Percentiles rank a stretch among this genome's conserved stretches.
Evolutionary conservation across 495 filamentous ascomycete genomes (phyloP).

Genomic region (Collariella sp.): DNA sequence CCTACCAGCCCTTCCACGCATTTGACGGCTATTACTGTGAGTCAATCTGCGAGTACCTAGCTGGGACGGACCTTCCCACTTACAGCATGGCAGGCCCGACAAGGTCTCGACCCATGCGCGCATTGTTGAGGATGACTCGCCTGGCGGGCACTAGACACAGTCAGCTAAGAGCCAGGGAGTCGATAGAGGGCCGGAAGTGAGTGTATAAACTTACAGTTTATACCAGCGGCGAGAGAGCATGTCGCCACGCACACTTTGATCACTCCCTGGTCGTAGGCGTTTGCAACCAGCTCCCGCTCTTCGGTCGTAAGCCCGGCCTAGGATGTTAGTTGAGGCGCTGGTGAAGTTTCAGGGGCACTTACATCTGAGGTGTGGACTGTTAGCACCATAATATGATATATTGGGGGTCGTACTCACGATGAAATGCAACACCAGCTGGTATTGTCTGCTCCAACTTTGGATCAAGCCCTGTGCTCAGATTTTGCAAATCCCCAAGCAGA

Average conservation of each 20-base stretch:
- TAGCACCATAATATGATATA: neutral
- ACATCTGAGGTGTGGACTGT: conserved; percentile 9
- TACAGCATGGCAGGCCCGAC: conserved; percentile 70
- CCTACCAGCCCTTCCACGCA: conserved; percentile 74
- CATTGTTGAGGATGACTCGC: conserved; percentile 70
- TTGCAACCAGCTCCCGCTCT: conserved; percentile 66
- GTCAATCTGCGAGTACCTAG: conserved; percentile 4
- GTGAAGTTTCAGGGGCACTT: neutral
- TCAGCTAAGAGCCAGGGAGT: neutral
- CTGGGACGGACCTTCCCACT: conserved; percentile 13
- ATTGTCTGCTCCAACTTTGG: conserved; percentile 56
- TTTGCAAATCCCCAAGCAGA: conserved; percentile 59
- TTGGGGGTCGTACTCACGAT: conserved; percentile 40
- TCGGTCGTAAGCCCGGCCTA: conserved; percentile 71
- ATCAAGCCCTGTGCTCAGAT: conserved; percentile 59
- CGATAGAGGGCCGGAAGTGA: too few relatives aligned
- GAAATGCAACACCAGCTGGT: conserved; percentile 62
- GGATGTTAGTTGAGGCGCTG: neutral
- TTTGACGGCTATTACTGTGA: conserved; percentile 53
- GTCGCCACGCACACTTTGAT: conserved; percentile 72
- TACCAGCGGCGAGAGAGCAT: conserved; percentile 76
- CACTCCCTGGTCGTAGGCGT: conserved; percentile 61
- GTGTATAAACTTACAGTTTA: conserved; percentile 48
- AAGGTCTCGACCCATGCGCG: conserved; percentile 68
- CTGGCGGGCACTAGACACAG: conserved; percentile 43